Base-by-base conservation (phyloP, 768 basidiomycete genomes). In the Mycena vitilis region DNA sequence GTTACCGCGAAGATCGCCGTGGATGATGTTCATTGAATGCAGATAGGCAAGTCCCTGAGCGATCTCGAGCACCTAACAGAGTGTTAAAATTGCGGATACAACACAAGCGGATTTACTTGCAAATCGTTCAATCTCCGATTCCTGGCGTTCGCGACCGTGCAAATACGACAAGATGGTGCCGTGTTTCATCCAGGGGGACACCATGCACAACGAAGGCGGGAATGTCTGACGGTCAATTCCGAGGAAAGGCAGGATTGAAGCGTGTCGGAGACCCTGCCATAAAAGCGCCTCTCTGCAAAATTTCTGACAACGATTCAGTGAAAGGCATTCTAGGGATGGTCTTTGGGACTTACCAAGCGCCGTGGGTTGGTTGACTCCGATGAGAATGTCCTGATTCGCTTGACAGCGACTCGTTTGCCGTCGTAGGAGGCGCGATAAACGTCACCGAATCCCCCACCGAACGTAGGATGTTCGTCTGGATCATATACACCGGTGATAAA, bases 371-470 rank as follows among this genome's bases (percentile, higher is more conserved):
- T 9, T 18, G 42, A 53, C 30, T 53, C 38, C 4, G 36, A 8
- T 62, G 60, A 30, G 30, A 62, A 62, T 9, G 22, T 40, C 36
- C 51, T 18, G 23, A 62, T 51, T 23, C 51, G 51, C 20, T 62
- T 62, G 9, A 62, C 18, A 6, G 60, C 49, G 20, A 62, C 60
- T 12, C 22, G 23, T 7, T 20, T 53, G 2, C 49, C 48, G 42
- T n/a, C 12, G n/a, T 65, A 70, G 23, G 60, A 54, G 3, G 70
- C 74, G 38, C 61, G 65, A 68, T 58, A 74, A 8, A 75, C 65
- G 36, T 75, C 73, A 23, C 55, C 73, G 51, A 74, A 74, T 7
- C 72, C 66, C 5, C 73, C 73, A 10, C 62, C 52, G 54, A 45
- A 62, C 10, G 40, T 62, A 6, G 70, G 44, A 12, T 73, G 53